Base-by-base conservation (phyloP, 805 yeast genomes). In the Myxozyma sirexii region DNA sequence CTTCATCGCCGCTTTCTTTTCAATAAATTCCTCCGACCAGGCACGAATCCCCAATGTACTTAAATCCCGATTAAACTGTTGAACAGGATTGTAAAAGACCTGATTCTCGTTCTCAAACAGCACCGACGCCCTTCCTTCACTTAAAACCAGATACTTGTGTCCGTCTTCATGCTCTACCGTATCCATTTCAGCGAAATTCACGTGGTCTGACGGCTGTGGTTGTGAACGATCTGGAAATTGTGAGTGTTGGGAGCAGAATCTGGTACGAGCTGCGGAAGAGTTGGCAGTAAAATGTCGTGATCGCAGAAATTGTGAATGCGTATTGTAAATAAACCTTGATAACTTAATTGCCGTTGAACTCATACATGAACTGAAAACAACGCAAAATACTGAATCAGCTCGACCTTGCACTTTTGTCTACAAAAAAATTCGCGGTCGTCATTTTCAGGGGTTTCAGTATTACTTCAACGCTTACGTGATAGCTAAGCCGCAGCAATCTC, bases 31-130 rank as follows among this genome's bases (percentile, higher is more conserved):
- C 56, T 86, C 84, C 42, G 86, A 80, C 93, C 96, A 94, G 0
- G 98, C 96, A 58, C 85, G 82, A 62, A 94, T 92, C 7, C 90
- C 91, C 67, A 87, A 77, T 4, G 90, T 87, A 66, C 96, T 87
- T 50, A 94, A 76, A 71, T 94, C 99, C 68, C 99, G 82, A 74
- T 94, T 94, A 75, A 91, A 94, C 75, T 93, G 98, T 75, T 94
- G 99, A 57, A 94, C 88, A 8, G 96, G 97, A 72, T 94, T 94
- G 75, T 94, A 94, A 71, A 94, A 94, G 10, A 94, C 99, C 61
- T 80, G 80, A 66, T 88, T 91, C 50, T 85, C 85, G 68, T 88
- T 86, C 3, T 96, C 93, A 63, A 87, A 88, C 33, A 92, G 77
- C 45, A 94, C 85, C 24, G 85, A 82, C 13, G 98, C 97, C 57